Percentiles rank a stretch among this genome's conserved stretches.
These are phyloP conservation scores for Candida palmyrensis DNA, from an alignment of 805 yeast species.

Conservation along the genomic window DNA sequence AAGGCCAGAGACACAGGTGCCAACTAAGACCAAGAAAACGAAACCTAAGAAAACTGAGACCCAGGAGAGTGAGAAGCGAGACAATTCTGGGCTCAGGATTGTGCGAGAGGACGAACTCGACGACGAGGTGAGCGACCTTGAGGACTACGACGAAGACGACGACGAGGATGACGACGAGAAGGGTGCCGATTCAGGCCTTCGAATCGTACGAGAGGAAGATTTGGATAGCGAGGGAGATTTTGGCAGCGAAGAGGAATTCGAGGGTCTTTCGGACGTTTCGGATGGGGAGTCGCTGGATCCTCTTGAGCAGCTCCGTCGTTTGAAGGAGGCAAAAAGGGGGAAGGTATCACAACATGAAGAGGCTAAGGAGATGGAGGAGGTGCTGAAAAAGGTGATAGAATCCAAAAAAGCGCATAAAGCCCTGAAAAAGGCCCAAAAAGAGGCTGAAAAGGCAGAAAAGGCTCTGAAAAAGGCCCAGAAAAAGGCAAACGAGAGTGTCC, in stretches of 20 bases:
- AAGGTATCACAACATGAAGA: slow-evolving; percentile 6
- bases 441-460: slow-evolving; percentile 7
- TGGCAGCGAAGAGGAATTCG: not conserved
- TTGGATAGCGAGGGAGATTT: slow-evolving; percentile 19
- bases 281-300: slow-evolving; percentile 22
- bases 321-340: slow-evolving; percentile 18
- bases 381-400: slow-evolving; percentile 15
- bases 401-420: slow-evolving; percentile 8
- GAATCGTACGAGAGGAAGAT: slow-evolving; percentile 27
- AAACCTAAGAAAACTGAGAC: slow-evolving; percentile 1
- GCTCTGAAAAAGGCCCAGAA: slow-evolving; percentile 7
- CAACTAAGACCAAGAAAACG: slow-evolving; percentile 2
- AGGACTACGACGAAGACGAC: slow-evolving; percentile 7
- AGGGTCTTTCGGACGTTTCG: not conserved
- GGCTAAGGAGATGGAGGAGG: slow-evolving; percentile 11
- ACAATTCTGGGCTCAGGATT: slow-evolving; percentile 12
- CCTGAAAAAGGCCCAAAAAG: slow-evolving; percentile 6
- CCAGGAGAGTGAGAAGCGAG: slow-evolving; percentile 12
- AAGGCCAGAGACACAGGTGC: not conserved
- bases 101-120: slow-evolving; percentile 28
- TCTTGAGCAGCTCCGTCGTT: slow-evolving; percentile 18
- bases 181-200: slow-evolving; percentile 8
- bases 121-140: slow-evolving; percentile 16
- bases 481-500: slow-evolving; percentile 2
- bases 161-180: slow-evolving; percentile 9